Percentiles rank a stretch among this genome's conserved stretches.
These are phyloP conservation scores for Truncatella angustata DNA, from an alignment of 2,329 filamentous ascomycete species.

Conservation along the genomic window DNA sequence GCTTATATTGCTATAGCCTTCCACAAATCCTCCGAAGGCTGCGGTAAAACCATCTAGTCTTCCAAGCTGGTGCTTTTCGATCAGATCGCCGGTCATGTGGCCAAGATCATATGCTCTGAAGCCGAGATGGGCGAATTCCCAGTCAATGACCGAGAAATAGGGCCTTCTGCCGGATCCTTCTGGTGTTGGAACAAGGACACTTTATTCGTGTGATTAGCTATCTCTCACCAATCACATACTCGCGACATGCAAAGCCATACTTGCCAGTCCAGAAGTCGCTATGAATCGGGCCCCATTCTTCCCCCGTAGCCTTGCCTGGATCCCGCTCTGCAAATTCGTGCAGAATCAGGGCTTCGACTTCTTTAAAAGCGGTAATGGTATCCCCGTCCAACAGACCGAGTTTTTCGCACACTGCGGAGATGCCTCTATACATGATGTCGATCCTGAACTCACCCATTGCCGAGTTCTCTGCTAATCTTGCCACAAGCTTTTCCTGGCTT, in stretches of 20 bases:
- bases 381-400: conserved; percentile 29
- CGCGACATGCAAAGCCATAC: too few species aligned
- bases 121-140: conserved; percentile 39
- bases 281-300: conserved; percentile 30
- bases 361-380: conserved; percentile 24
- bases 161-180: background rate
- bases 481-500: conserved; percentile 16
- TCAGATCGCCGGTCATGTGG: conserved; percentile 40
- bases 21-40: conserved; percentile 32
- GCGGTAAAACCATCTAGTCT: conserved; percentile 24
- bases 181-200: background rate
- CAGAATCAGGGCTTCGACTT: conserved; percentile 18
- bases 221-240: too few species aligned
- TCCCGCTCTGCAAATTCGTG: conserved; percentile 3
- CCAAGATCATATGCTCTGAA: conserved; percentile 38
- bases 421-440: conserved; percentile 32
- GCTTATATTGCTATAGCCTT: conserved; percentile 32
- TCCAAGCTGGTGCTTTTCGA: conserved; percentile 35
- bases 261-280: conserved; percentile 43
- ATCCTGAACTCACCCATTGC: conserved; percentile 35
- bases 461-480: conserved; percentile 24
- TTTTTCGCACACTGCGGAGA: conserved; percentile 29
- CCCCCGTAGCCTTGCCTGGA: background rate
- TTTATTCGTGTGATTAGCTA: background rate
- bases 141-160: conserved; percentile 37